phyloP scores from a whole-genome alignment of 257 asterid genomes.

The Phtheirospermum japonicum region DNA sequence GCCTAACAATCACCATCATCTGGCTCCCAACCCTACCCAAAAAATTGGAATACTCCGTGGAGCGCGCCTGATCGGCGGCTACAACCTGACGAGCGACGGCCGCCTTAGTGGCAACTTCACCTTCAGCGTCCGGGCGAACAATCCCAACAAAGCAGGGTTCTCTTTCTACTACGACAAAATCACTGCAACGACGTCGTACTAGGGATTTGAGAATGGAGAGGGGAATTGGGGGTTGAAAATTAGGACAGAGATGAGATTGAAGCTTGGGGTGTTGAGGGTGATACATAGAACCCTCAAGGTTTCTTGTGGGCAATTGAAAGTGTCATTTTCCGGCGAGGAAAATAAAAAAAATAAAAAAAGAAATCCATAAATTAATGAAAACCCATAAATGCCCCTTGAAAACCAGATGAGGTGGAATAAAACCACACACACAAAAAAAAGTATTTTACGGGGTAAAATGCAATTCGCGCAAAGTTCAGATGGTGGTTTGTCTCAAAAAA shows the following conservation, averaged over 20 bases:
- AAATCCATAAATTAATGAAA: no score
- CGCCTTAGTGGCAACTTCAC: not conserved
- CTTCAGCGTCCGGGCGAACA: not conserved
- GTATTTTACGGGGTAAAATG: no score
- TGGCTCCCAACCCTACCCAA: not conserved
- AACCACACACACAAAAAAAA: no score
- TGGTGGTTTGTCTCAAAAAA: no score
- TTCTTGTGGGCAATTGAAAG: not conserved
- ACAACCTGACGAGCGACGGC: not conserved
- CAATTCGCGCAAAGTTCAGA: no score
- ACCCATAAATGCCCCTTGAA: no score
- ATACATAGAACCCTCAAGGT: not conserved
- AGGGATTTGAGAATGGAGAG: not conserved
- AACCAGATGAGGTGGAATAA: no score
- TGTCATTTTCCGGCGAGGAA: no score
- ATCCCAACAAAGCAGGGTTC: not conserved
- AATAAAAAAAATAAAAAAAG: no score
- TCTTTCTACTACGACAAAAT: not conserved
- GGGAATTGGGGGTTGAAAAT: not conserved
- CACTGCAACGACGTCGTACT: not conserved
- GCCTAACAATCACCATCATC: not conserved
- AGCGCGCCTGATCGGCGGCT: not conserved
- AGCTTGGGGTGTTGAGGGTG: not conserved
- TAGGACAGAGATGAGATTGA: not conserved
- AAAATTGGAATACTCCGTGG: not conserved